A percentile compares a stretch with the other conserved stretches of the same genome.
phyloP scores from a whole-genome alignment of 78 protist genomes.

The Emiliania huxleyi region DNA sequence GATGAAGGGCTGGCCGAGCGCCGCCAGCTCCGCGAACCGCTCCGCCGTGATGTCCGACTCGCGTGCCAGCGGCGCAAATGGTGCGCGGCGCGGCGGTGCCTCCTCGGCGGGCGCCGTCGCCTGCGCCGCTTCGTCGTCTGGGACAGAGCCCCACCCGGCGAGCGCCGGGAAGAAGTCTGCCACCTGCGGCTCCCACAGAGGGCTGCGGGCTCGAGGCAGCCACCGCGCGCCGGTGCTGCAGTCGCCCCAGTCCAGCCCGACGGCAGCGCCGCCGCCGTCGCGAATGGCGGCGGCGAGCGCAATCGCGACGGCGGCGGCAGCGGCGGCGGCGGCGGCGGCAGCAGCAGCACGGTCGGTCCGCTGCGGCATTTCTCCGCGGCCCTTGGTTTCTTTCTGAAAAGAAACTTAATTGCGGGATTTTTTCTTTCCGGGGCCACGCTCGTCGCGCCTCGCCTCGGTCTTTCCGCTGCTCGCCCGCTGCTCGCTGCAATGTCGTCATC shows the following conservation, averaged over 20 bases:
- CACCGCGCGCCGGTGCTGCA: not conserved
- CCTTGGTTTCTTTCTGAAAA: too few species aligned
- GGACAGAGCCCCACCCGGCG: not conserved
- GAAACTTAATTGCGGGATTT: too few species aligned
- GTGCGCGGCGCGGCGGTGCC: too few species aligned
- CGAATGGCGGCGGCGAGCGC: not conserved
- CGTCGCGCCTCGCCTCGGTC: too few species aligned
- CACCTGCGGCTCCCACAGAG: not conserved
- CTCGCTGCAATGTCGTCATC: too few species aligned
- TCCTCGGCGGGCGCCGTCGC: too few species aligned
- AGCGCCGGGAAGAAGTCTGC: not conserved
- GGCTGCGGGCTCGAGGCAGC: not conserved
- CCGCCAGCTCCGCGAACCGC: not conserved
- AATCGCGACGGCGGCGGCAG: not conserved
- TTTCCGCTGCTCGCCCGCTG: too few species aligned
- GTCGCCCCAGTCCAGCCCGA: not conserved
- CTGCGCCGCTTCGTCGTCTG: not conserved
- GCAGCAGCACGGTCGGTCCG: too few species aligned
- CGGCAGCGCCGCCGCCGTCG: not conserved
- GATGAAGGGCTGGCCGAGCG: not conserved
- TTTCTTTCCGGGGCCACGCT: too few species aligned
- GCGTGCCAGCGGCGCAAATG: not conserved
- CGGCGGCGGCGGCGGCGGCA: not conserved
- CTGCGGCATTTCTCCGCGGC: too few species aligned
- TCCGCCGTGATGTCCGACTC: not conserved